Conservation (phyloP, 2,329 filamentous ascomycete genomes). For the Talaromyces sp. region DNA sequence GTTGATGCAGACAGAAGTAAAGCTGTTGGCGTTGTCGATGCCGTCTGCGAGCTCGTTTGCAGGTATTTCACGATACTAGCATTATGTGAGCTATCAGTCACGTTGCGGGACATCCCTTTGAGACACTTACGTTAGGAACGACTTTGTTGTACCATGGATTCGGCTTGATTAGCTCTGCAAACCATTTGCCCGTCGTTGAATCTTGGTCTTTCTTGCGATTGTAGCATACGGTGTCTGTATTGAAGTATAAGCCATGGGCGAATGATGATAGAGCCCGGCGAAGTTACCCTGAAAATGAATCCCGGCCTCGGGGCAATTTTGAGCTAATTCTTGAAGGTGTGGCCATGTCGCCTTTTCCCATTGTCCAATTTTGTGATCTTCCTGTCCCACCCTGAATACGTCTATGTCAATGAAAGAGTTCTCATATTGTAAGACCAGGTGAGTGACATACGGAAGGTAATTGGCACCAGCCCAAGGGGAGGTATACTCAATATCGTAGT, state of each 20-base stretch:
- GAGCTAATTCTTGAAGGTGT: slow-evolving; percentile 57
- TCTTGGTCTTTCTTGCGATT: slow-evolving; percentile 63
- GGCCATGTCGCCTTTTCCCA: slow-evolving; percentile 66
- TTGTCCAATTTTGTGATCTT: slow-evolving; percentile 12
- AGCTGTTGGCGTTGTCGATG: slow-evolving; percentile 69
- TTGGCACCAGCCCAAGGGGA: slow-evolving; percentile 89
- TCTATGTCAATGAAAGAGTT: neutral
- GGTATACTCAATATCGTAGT: slow-evolving; percentile 87
- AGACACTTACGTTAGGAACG: slow-evolving; percentile 59
- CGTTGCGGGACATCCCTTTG: neutral
- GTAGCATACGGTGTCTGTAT: slow-evolving; percentile 51
- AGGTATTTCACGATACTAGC: slow-evolving; percentile 58
- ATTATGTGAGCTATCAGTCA: too few species aligned
- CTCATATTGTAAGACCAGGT: neutral
- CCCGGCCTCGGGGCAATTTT: slow-evolving; percentile 70
- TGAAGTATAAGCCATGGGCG: too few species aligned
- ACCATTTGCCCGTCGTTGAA: slow-evolving; percentile 54
- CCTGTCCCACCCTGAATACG: neutral
- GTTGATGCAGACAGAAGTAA: slow-evolving; percentile 89
- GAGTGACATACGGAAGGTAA: slow-evolving; percentile 60
- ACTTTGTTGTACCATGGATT: slow-evolving; percentile 72
- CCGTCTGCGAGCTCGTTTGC: slow-evolving; percentile 58
- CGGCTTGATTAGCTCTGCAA: slow-evolving; percentile 63
- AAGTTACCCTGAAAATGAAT: slow-evolving; percentile 39
- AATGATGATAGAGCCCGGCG: too few species aligned